Base-by-base conservation (phyloP, 139 green algal genomes). In the Chlamydomonas applanata region DNA sequence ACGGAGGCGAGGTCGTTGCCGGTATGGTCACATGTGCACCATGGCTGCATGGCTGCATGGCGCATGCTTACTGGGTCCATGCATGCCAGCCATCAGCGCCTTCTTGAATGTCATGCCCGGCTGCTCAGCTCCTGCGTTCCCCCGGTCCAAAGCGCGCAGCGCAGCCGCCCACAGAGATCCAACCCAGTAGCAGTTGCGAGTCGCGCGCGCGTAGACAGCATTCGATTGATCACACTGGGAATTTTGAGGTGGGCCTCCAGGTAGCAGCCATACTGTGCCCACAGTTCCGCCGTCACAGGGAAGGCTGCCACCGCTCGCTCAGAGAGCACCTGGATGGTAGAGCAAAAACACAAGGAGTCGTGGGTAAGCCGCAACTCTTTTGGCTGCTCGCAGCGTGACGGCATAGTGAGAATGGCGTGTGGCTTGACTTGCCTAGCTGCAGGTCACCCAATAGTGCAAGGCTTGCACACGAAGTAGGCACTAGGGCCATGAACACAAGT, bases 111-210 rank as follows among this genome's bases (percentile, higher is more conserved):
- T 60, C 49, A 34, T 62, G n/a, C 60, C 61, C 59, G 85, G 74
- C 67, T 73, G 46, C 57, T 83, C 74, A 29, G 24, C 22, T 13
- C 16, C 5, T 13, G 75, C 68, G 0, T 22, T 68, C 16, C 30
- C 52, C 36, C 66, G 65, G 44, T 93, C 83, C 36, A 88, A 29
- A 20, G 81, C 80, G 0, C 83, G 69, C n/a, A 94, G 73, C 1
- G 74, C 77, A 4, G 75, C 46, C 14, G 74, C 82, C 92, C 92
- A 97, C 67, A 97, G 52, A 2, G 66, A 35, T 1, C 88, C 90
- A 34, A 93, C 79, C 92, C 92, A 97, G 49, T 89, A 89, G 79
- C 92, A 97, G 84, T 97, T 97, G 68, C 91, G 86, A 44, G 89
- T 65, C 16, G 90, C 90, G 29, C 91, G 80, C 20, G 52, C 59